phyloP scores from a whole-genome alignment of 2,329 filamentous ascomycete species.

The Diplodia scrobiculata region DNA sequence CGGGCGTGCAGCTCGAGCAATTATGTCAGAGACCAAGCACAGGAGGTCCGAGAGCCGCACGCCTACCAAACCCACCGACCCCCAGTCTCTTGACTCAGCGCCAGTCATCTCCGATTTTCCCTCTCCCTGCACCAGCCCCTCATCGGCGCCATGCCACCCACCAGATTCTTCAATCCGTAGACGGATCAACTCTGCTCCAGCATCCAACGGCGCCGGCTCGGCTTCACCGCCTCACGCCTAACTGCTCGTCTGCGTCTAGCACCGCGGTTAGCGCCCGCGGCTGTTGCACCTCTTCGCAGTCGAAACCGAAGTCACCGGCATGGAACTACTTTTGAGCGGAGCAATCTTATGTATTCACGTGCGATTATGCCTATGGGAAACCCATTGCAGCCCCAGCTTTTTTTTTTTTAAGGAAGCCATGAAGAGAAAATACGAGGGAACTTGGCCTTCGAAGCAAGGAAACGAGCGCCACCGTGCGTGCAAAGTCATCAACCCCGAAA shows the following conservation, averaged over 20 bases:
- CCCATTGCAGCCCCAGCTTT: constrained; percentile 13
- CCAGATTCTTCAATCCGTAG: no score
- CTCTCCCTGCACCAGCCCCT: neutral
- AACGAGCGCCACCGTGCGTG: constrained; percentile 21
- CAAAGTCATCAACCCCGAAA: constrained; percentile 4
- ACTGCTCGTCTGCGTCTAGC: no score
- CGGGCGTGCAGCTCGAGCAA: constrained; percentile 15
- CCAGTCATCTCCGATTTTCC: constrained; percentile 11
- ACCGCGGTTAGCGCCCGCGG: constrained; percentile 2
- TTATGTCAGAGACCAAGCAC: constrained; percentile 23
- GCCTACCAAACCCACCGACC: constrained; percentile 13
- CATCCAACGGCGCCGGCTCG: no score
- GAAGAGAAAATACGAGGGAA: constrained; percentile 17
- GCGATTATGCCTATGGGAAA: constrained; percentile 19
- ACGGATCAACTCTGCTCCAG: no score
- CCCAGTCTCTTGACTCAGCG: constrained; percentile 1
- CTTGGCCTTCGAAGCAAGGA: constrained; percentile 15
- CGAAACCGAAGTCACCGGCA: constrained; percentile 1
- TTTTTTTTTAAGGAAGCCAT: constrained; percentile 9
- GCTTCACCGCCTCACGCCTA: no score
- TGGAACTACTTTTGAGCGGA: constrained; percentile 17
- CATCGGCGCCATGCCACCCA: neutral
- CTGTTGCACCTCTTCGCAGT: neutral
- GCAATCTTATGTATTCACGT: constrained; percentile 28
- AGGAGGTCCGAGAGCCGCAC: constrained; percentile 19